These are phyloP conservation scores for Metschnikowia drakensbergensis DNA, from an alignment of 805 yeast genomes.

Conservation along the genomic window DNA sequence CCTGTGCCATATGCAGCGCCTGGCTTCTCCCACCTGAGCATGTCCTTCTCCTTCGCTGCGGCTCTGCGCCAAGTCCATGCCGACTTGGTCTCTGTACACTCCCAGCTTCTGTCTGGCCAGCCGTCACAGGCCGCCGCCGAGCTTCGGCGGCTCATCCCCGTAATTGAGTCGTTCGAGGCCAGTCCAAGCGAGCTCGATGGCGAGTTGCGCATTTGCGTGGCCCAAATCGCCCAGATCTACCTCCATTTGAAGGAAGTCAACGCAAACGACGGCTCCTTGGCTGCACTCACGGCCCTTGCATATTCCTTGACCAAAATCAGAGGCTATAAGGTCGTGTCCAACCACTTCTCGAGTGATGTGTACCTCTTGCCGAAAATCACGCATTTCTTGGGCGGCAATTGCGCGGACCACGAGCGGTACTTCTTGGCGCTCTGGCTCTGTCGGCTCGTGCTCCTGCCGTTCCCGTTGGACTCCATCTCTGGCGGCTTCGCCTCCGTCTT, in stretches of 20 bases:
- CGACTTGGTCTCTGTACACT: neutral
- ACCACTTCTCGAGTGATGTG: conserved; percentile 59
- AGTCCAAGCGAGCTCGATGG: conserved; percentile 50
- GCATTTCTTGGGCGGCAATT: conserved; percentile 18
- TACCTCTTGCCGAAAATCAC: conserved; percentile 36
- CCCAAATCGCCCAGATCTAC: conserved; percentile 26
- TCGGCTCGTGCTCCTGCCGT: conserved; percentile 69
- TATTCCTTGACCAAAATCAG: conserved; percentile 65
- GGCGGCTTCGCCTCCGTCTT: conserved; percentile 31
- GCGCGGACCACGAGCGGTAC: conserved; percentile 24
- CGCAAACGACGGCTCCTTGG: conserved; percentile 3
- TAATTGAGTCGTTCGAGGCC: conserved; percentile 49
- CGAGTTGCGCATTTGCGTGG: conserved; percentile 32
- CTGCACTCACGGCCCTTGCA: conserved; percentile 34
- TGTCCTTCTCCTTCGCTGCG: neutral
- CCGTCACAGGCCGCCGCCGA: neutral
- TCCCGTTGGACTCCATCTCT: conserved; percentile 46
- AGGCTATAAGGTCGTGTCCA: conserved; percentile 58
- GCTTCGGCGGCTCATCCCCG: neutral
- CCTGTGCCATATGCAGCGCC: neutral
- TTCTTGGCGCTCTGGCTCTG: conserved; percentile 67
- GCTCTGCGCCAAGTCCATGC: neutral
- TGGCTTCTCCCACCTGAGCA: neutral
- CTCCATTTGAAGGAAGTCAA: conserved; percentile 6
- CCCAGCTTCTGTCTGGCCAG: neutral